Conservation (phyloP, 768 basidiomycete genomes). For the Lentinula detonsa region DNA sequence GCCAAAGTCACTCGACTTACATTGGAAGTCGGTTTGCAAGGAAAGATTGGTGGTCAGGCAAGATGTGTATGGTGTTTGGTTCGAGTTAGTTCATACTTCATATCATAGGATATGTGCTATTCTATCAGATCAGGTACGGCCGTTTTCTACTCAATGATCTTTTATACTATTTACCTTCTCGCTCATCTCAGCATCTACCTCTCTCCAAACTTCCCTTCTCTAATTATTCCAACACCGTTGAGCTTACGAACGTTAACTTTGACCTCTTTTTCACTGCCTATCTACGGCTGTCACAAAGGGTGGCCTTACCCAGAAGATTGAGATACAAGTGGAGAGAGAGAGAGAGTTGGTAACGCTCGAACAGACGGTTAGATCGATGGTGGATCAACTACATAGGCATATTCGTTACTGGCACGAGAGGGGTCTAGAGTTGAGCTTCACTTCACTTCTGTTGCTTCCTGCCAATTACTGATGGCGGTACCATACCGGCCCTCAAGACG, state of each 20-base stretch:
- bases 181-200: neutral
- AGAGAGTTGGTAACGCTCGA: constrained; percentile 83
- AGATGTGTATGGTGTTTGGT: constrained; percentile 91
- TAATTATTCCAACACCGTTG: neutral
- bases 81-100: constrained; percentile 76
- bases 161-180: neutral
- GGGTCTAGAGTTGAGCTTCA: too few species aligned
- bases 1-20: constrained; percentile 83
- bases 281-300: constrained; percentile 88
- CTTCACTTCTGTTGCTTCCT: too few species aligned
- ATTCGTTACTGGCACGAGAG: constrained; percentile 34
- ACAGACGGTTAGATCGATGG: constrained; percentile 90
- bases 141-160: neutral
- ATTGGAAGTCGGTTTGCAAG: constrained; percentile 81
- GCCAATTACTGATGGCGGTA: too few species aligned
- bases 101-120: constrained; percentile 69
- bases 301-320: constrained; percentile 89
- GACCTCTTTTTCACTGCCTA: neutral
- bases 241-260: neutral
- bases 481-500: too few species aligned
- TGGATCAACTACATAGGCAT: constrained; percentile 83
- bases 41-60: constrained; percentile 83
- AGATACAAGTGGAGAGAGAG: constrained; percentile 65
- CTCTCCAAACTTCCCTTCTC: neutral
- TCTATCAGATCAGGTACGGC: constrained; percentile 50